Percentiles rank a stretch among this genome's conserved stretches.
These are phyloP conservation scores for Podospora pseudopauciseta DNA, from an alignment of 495 filamentous ascomycete species.

Conservation along the genomic window DNA sequence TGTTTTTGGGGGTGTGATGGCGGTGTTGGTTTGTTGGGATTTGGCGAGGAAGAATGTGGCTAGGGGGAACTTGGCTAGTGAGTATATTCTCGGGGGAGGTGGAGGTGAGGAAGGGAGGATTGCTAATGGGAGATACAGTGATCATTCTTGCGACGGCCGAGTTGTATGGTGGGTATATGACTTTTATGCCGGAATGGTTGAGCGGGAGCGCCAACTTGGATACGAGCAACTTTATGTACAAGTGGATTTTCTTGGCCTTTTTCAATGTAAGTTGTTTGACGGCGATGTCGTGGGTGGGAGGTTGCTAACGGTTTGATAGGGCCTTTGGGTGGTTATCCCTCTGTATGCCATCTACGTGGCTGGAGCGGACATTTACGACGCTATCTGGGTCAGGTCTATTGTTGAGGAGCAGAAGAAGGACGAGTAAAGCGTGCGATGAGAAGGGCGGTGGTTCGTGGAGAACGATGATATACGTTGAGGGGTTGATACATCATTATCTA, in stretches of 20 bases:
- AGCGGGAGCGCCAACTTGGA: conserved; percentile 72
- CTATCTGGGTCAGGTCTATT: conserved; percentile 45
- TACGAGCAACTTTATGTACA: conserved; percentile 77
- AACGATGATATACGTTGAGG: background rate
- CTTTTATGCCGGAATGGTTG: conserved; percentile 92
- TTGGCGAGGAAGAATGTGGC: conserved; percentile 52
- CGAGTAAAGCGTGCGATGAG: background rate
- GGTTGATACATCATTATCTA: background rate
- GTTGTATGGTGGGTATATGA: conserved; percentile 93
- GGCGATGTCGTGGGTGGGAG: background rate
- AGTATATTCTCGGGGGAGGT: conserved; percentile 21
- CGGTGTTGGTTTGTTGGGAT: conserved; percentile 65
- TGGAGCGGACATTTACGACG: conserved; percentile 55
- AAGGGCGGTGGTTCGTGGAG: background rate
- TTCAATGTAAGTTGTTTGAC: conserved; percentile 56
- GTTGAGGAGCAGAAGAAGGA: background rate
- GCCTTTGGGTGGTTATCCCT: conserved; percentile 80
- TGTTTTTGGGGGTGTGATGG: conserved; percentile 68
- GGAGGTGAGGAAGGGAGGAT: background rate
- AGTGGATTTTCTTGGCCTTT: conserved; percentile 85
- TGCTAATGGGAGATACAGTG: conserved; percentile 27
- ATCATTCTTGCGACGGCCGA: conserved; percentile 84
- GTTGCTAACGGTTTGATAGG: conserved; percentile 20
- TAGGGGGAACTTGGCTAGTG: conserved; percentile 26
- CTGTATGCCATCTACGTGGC: conserved; percentile 70